phyloP scores from a whole-genome alignment of 2,329 filamentous ascomycete genomes.

The Trichothecium roseum region DNA sequence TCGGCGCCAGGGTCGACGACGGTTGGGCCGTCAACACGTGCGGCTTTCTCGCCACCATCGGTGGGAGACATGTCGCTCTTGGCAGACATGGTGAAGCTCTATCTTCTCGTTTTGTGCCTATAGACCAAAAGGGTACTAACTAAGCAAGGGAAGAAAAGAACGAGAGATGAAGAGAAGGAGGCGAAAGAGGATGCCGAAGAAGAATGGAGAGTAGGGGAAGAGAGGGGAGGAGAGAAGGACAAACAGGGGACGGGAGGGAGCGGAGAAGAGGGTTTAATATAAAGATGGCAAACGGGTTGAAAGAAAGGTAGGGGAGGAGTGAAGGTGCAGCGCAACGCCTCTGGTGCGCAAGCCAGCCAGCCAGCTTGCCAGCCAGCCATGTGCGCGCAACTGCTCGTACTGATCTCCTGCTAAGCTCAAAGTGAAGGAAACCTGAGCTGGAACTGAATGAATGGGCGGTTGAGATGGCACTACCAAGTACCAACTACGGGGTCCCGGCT shows the following conservation, averaged over 20 bases:
- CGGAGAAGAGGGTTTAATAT: not conserved
- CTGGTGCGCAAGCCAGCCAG: too few species aligned
- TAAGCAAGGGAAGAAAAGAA: slow-evolving; percentile 1
- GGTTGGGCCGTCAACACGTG: not conserved
- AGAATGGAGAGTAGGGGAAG: not conserved
- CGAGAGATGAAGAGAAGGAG: not conserved
- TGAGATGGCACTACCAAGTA: too few species aligned
- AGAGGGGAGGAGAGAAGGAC: not conserved
- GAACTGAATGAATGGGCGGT: too few species aligned
- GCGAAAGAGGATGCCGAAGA: not conserved
- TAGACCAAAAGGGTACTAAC: not conserved
- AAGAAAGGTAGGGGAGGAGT: not conserved
- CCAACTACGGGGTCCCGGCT: too few species aligned
- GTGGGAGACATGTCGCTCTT: slow-evolving; percentile 5
- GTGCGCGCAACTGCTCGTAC: not conserved
- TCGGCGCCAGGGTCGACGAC: slow-evolving; percentile 3
- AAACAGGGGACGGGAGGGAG: not conserved
- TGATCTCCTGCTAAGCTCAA: not conserved
- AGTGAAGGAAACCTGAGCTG: too few species aligned
- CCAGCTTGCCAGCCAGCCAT: too few species aligned
- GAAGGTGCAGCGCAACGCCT: too few species aligned
- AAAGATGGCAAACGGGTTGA: not conserved
- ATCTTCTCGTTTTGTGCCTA: not conserved
- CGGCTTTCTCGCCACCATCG: slow-evolving; percentile 6
- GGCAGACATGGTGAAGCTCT: slow-evolving; percentile 7